These are phyloP conservation scores for Sporopachydermia cereana DNA, from an alignment of 1,139 yeast species.

Conservation along the genomic window DNA sequence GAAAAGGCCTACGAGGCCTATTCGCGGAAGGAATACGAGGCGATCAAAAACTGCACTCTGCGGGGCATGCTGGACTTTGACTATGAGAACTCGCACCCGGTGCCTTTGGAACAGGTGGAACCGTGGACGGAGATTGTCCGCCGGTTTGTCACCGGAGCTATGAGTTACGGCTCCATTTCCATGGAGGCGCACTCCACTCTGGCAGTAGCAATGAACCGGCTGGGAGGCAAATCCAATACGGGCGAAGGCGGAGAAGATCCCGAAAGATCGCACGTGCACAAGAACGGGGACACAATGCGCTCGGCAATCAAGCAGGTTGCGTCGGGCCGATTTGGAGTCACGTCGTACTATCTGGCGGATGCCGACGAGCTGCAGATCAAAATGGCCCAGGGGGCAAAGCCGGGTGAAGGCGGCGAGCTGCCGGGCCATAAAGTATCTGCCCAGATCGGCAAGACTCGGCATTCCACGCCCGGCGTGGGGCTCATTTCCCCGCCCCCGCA, in stretches of 20 bases:
- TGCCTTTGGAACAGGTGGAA: slow-evolving; percentile 95
- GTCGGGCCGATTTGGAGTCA: slow-evolving; percentile 96
- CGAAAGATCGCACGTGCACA: slow-evolving; percentile 69
- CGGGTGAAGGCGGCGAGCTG: slow-evolving; percentile 99
- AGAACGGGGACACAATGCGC: slow-evolving; percentile 94
- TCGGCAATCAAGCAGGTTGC: slow-evolving; percentile 97
- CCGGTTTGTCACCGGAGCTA: slow-evolving; percentile 96
- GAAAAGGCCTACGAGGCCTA: slow-evolving; percentile 87
- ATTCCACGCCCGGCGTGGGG: slow-evolving; percentile 95
- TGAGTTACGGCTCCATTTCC: slow-evolving; percentile 97
- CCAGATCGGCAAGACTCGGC: slow-evolving; percentile 89
- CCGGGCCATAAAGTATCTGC: slow-evolving; percentile 91
- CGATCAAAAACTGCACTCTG: slow-evolving; percentile 83
- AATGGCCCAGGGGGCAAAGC: slow-evolving; percentile 99
- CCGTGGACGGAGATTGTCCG: slow-evolving; percentile 99
- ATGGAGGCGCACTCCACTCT: slow-evolving; percentile 97
- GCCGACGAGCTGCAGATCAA: slow-evolving; percentile 97
- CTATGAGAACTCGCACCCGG: slow-evolving; percentile 53
- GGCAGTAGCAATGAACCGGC: slow-evolving; percentile 96
- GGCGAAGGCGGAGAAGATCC: slow-evolving; percentile 99
- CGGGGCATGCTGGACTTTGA: slow-evolving; percentile 92
- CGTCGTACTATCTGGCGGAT: slow-evolving; percentile 86
- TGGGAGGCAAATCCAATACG: slow-evolving; percentile 95
- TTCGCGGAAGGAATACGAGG: slow-evolving; percentile 82
- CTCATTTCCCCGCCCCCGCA: slow-evolving; percentile 97